Percentiles rank a stretch among this genome's conserved stretches.
Evolutionary conservation across 768 basidiomycete genomes (phyloP).

Genomic region (Russula brevipes): DNA sequence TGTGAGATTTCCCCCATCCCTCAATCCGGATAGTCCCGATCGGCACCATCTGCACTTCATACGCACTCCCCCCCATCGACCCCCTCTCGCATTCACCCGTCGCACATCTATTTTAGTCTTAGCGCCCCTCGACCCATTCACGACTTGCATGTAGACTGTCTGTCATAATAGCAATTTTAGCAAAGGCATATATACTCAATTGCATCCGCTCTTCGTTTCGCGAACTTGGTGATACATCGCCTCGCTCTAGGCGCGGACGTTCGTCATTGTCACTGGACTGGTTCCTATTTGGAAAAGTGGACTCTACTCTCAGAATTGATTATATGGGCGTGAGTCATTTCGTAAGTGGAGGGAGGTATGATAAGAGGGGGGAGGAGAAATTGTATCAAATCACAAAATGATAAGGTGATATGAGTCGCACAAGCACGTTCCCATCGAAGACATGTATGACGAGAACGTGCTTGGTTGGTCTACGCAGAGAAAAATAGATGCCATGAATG

Average conservation of each 20-base stretch:
- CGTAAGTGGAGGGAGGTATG: background rate
- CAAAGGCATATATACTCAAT: constrained; percentile 22
- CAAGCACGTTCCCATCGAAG: constrained; percentile 16
- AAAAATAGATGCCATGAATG: constrained; percentile 5
- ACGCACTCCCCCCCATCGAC: constrained; percentile 10
- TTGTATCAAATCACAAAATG: background rate
- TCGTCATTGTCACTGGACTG: background rate
- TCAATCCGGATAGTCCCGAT: constrained; percentile 15
- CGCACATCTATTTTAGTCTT: constrained; percentile 24
- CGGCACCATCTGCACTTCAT: constrained; percentile 11
- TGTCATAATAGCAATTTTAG: constrained; percentile 23
- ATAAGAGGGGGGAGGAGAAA: background rate
- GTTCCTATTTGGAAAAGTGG: background rate
- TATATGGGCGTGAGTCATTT: background rate
- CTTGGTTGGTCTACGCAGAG: constrained; percentile 3
- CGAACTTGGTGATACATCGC: constrained; percentile 7
- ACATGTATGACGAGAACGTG: background rate
- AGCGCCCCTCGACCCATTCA: constrained; percentile 16
- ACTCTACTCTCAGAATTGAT: too few species aligned
- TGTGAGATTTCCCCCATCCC: constrained; percentile 9
- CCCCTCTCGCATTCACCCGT: constrained; percentile 22
- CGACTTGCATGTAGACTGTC: constrained; percentile 26
- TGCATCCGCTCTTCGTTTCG: constrained; percentile 7
- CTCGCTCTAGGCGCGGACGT: background rate
- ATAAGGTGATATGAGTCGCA: constrained; percentile 15